A percentile compares a stretch with the other conserved stretches of the same genome.
These are phyloP conservation scores for Mycena amicta DNA, from an alignment of 768 basidiomycete genomes.

Conservation along the genomic window DNA sequence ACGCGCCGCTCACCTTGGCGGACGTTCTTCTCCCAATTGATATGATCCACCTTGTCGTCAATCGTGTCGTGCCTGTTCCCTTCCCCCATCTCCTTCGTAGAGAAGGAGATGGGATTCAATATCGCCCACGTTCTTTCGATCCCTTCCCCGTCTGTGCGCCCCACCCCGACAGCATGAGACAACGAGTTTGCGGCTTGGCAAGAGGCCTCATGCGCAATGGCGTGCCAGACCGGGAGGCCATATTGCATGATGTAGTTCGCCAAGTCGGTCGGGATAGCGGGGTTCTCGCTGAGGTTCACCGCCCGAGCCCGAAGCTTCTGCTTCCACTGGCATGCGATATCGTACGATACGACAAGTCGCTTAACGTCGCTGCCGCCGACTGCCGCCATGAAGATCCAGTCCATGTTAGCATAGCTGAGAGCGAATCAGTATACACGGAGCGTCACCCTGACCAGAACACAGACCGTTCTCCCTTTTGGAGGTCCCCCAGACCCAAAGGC, in stretches of 20 bases:
- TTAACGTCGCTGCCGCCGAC: conserved; percentile 1
- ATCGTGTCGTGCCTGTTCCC: conserved; percentile 27
- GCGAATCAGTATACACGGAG: neutral
- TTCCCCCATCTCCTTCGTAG: no score
- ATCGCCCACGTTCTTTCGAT: conserved; percentile 29
- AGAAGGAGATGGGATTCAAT: conserved; percentile 29
- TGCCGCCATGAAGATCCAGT: conserved; percentile 20
- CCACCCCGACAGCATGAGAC: conserved; percentile 7
- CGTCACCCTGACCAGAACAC: conserved; percentile 1
- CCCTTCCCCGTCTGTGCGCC: no score
- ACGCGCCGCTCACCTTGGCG: no score
- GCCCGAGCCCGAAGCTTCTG: neutral
- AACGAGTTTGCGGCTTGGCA: conserved; percentile 17
- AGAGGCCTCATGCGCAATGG: conserved; percentile 7
- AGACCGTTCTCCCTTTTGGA: conserved; percentile 27
- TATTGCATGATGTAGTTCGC: no score
- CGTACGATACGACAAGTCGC: conserved; percentile 18
- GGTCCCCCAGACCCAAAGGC: conserved; percentile 20
- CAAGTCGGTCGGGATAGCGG: neutral
- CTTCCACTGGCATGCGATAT: conserved; percentile 29
- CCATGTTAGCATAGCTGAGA: conserved; percentile 24
- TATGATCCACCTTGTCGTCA: conserved; percentile 28
- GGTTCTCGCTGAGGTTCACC: neutral
- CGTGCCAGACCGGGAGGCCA: conserved; percentile 23
- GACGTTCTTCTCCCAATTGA: no score